phyloP scores from a whole-genome alignment of 2,329 filamentous ascomycete species.

The Tricladium varicosporioides region DNA sequence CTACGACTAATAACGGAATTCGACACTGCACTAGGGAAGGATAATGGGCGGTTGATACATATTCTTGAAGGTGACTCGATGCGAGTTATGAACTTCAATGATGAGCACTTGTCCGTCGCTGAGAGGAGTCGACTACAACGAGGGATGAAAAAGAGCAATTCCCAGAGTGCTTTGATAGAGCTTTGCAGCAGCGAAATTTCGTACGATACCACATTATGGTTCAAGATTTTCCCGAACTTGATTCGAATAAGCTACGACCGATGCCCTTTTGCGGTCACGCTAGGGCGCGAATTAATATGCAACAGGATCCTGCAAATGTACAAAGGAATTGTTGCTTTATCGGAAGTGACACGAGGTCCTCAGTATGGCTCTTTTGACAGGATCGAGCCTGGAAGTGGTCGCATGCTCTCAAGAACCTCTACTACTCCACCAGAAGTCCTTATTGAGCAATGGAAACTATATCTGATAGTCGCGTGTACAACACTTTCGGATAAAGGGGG shows the following conservation, averaged over 20 bases:
- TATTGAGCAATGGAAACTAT: conserved; percentile 97
- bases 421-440: conserved; percentile 80
- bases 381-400: conserved; percentile 51
- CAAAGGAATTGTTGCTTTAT: conserved; percentile 73
- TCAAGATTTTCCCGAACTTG: conserved; percentile 95
- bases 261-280: conserved; percentile 86
- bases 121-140: conserved; percentile 90
- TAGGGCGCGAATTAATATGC: conserved; percentile 89
- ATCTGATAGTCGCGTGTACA: conserved; percentile 94
- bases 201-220: conserved; percentile 94
- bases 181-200: conserved; percentile 93
- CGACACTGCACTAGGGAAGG: conserved; percentile 80
- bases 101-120: conserved; percentile 85
- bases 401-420: conserved; percentile 48
- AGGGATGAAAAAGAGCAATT: conserved; percentile 80
- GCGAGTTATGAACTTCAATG: conserved; percentile 86
- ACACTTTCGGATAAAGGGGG: conserved; percentile 82
- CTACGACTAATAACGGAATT: conserved; percentile 91
- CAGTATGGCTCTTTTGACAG: conserved; percentile 53
- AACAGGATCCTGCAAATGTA: conserved; percentile 93
- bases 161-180: conserved; percentile 84
- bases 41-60: conserved; percentile 74
- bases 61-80: conserved; percentile 89
- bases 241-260: conserved; percentile 87
- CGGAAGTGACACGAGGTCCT: conserved; percentile 66